Conservation (phyloP, 768 basidiomycete species). For the Ephemerocybe angulata region DNA sequence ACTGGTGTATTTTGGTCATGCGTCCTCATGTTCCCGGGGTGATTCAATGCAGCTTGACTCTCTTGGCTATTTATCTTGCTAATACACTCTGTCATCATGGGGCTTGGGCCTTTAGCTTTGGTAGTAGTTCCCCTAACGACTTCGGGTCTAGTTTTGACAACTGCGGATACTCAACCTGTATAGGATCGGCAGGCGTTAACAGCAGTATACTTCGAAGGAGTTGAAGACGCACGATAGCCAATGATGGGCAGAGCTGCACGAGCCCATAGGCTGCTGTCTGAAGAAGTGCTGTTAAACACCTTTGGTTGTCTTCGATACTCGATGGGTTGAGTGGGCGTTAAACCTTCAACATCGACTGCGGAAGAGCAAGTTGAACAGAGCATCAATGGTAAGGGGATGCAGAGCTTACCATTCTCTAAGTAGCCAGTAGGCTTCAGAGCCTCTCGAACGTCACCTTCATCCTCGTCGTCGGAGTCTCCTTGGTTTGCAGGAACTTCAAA, state of each 20-base stretch:
- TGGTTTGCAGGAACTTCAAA: neutral
- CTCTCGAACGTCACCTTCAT: slow-evolving; percentile 1
- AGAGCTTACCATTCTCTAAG: neutral
- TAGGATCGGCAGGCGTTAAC: neutral
- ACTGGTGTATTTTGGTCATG: too few species aligned
- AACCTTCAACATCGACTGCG: neutral
- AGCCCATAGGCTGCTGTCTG: slow-evolving; percentile 25
- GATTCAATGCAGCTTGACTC: too few species aligned
- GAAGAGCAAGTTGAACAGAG: neutral
- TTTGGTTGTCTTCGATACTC: slow-evolving; percentile 1
- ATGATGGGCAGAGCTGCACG: slow-evolving; percentile 31
- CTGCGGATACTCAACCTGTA: too few species aligned
- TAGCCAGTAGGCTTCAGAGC: neutral
- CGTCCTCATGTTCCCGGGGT: too few species aligned
- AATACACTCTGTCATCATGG: too few species aligned
- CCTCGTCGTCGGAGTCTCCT: slow-evolving; percentile 14
- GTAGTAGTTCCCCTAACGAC: too few species aligned
- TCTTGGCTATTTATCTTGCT: too few species aligned
- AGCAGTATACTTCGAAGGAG: neutral
- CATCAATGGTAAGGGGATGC: neutral
- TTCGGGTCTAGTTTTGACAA: too few species aligned
- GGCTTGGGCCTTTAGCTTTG: too few species aligned
- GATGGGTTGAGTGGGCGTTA: neutral
- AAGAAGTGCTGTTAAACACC: slow-evolving; percentile 15
- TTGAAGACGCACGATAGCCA: slow-evolving; percentile 27